Base-by-base conservation (phyloP, 306 rosid genomes). In the Vigna mungo region DNA sequence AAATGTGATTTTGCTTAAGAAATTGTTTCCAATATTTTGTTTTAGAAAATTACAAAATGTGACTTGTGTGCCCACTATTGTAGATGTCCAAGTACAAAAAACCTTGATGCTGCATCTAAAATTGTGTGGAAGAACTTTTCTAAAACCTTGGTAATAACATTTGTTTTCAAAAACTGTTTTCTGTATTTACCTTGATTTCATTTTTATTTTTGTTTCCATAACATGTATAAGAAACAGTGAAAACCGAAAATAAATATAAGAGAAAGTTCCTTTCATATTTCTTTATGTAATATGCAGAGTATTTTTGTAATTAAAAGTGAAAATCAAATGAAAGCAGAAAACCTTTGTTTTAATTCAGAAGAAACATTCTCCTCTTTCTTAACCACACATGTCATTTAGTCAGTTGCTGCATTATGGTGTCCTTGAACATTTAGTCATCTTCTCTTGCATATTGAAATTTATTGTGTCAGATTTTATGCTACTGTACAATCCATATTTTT, bases 391-490 rank as follows among this genome's bases (percentile, higher is more conserved):
- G 21, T 9, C 54, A 69, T 21, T 21, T 43, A 44, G 13, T 8
- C 63, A 58, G 32, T 71, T 54, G 55, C 32, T 9, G 47, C 14
- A 9, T 53, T 54, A 15, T 71, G 16, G 49, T 76, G n/a, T 56
- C 27, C 46, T 10, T 47, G 51, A 47, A 52, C 56, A 55, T 58
- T n/a, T n/a, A n/a, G n/a, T 75, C 63, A 39, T 4, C 58, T 69
- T 74, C 1, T 10, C 30, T 74, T 34, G 34, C 44, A 66, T 32
- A 32, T 59, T 21, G 9, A 65, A 17, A 60, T 59, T 21, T 64
- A 5, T 30, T 21, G 44, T 64, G 63, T 71, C 18, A 52, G 14
- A 6, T 78, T 74, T 79, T 47, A 69, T 71, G 74, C 25, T 63
- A 51, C 71, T 67, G 13, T 17, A 21, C 18, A 4, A 11, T 80